Evolutionary conservation across 345 rosid species (phyloP).

Genomic region (Populus alba): DNA sequence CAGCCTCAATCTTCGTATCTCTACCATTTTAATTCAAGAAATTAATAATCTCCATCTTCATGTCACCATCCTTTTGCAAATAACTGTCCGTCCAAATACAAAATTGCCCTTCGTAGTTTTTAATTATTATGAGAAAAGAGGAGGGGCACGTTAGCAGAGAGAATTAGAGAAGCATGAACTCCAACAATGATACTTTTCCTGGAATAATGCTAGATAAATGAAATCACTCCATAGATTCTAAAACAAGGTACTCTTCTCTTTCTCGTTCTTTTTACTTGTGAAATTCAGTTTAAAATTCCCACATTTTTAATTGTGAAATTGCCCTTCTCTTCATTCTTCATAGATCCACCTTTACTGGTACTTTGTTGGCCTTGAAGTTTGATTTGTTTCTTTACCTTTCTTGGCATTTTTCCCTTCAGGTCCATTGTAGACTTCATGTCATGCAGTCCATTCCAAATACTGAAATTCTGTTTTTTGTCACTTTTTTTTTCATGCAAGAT

Average conservation of each 20-base stretch:
- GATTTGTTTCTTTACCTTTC: not conserved
- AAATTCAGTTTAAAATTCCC: not conserved
- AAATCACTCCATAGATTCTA: not conserved
- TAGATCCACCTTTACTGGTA: slow-evolving; percentile 16
- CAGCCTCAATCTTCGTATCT: too few species aligned
- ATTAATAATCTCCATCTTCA: not conserved
- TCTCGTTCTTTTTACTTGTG: not conserved
- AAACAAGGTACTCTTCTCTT: not conserved
- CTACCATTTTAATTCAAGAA: too few species aligned
- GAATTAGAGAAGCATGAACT: too few species aligned
- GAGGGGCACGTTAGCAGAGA: not conserved
- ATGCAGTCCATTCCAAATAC: not conserved
- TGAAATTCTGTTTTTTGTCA: not conserved
- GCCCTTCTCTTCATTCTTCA: not conserved
- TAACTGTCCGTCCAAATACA: slow-evolving; percentile 1
- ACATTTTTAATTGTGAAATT: not conserved
- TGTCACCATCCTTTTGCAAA: not conserved
- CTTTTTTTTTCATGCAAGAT: slow-evolving; percentile 25
- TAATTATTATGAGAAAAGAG: not conserved
- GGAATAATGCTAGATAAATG: not conserved
- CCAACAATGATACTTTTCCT: not conserved
- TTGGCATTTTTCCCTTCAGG: not conserved
- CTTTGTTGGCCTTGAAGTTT: not conserved
- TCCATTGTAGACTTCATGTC: not conserved
- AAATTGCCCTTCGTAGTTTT: slow-evolving; percentile 15